These are phyloP conservation scores for Saccharum officinarum DNA, from an alignment of 176 grass and related monocot genomes.

Conservation along the genomic window DNA sequence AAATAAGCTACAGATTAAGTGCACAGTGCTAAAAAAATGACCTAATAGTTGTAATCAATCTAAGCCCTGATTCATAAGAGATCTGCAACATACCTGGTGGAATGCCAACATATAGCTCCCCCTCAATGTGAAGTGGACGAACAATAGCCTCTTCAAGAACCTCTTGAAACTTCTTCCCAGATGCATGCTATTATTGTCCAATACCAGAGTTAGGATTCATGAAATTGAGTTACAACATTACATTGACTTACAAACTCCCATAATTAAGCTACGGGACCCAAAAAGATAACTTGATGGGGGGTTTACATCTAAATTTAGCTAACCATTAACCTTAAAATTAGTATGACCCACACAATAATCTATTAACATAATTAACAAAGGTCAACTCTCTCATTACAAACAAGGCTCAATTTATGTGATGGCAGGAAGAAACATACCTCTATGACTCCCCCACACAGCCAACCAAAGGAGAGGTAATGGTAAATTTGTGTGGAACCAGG, in stretches of 20 bases:
- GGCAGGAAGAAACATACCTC: conserved; percentile 57
- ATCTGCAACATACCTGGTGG: conserved; percentile 64
- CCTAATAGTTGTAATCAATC: neutral
- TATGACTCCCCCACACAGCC: conserved; percentile 94
- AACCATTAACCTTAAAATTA: neutral
- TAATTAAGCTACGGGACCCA: neutral
- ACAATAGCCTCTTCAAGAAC: conserved; percentile 91
- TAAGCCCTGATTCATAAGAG: neutral
- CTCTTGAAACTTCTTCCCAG: conserved; percentile 92
- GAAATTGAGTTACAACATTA: conserved; percentile 5
- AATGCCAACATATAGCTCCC: conserved; percentile 95
- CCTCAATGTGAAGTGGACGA: conserved; percentile 90
- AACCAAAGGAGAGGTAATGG: conserved; percentile 96
- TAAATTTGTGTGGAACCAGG: conserved; percentile 85
- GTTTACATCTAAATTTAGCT: neutral
- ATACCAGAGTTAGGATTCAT: conserved; percentile 25
- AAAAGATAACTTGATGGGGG: neutral
- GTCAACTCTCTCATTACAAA: neutral
- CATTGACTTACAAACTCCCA: neutral
- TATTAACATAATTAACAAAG: conserved; percentile 16
- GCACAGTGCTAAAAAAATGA: neutral
- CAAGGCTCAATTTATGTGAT: neutral
- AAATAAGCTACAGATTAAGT: neutral
- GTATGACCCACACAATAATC: neutral
- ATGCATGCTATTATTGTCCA: conserved; percentile 72